Base-by-base conservation (phyloP, 805 yeast genomes). In the Ascoidea tarda region DNA sequence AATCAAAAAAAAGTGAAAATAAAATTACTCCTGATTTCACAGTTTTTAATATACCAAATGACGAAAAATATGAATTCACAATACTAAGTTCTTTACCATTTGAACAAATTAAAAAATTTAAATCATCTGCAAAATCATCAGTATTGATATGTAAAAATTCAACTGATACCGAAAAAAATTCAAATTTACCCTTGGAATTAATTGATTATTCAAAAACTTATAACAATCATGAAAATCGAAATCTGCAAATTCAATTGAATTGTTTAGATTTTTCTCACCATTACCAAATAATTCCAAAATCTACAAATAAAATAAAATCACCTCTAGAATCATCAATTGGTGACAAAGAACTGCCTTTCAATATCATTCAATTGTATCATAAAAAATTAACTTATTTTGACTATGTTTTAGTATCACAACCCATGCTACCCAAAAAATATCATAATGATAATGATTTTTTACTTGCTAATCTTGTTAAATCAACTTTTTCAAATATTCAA, bases 291-390 rank as follows among this genome's bases (percentile, higher is more conserved):
- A 69, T 81, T 5, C 93, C 91, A 2, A 66, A 76, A 42, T 78
- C 90, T 0, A 59, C 67, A 2, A 52, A 57, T 1, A 60, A 61
- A 16, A 63, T 71, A 0, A 54, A 56, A 0, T 65, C 68, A 12
- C 59, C 78, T 1, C 66, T 71, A 5, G 81, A 81, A 38, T 82
- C 88, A 0, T 75, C 86, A 0, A 58, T 67, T 47, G 83, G 77
- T n/a, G 84, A 77, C 3, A 68, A 68, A 0, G 52, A 61, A 2
- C 44, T 57, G 2, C 82, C 87, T 5, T 79, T 77, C 58, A 64
- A 75, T 54, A 72, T 78, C 6, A 47, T 81, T 2, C 72, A 72
- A 51, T 63, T 76, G 6, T 67, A 70, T 10, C 58, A 73, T 0
- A 59, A 68, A 0, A 63, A 69, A 2, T 56, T 82, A 6, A 47